A percentile compares a stretch with the other conserved stretches of the same genome.
Conservation (phyloP, 2,329 filamentous ascomycete species). For the Pezizomycotina sp. region DNA sequence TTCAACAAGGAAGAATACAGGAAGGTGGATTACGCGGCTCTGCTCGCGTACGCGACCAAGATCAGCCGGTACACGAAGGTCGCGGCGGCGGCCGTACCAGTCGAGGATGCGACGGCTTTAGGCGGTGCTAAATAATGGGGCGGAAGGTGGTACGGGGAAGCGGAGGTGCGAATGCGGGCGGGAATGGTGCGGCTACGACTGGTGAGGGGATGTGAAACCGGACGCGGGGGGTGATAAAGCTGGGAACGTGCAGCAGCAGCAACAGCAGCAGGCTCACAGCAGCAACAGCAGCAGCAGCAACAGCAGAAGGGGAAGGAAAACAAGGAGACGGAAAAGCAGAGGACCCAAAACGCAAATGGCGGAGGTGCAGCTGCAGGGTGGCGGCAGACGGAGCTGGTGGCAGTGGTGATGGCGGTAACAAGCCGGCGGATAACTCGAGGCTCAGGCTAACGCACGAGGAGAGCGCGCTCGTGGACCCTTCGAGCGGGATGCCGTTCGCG, state of each 20-base stretch:
- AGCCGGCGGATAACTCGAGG: constrained; percentile 13
- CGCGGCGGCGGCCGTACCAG: constrained; percentile 31
- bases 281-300: background rate
- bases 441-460: constrained; percentile 28
- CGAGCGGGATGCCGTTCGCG: constrained; percentile 43
- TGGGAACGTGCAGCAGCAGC: background rate
- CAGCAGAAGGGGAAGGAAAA: constrained; percentile 18
- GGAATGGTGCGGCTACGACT: constrained; percentile 1
- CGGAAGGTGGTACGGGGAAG: constrained; percentile 10
- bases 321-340: constrained; percentile 10
- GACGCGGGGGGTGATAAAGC: background rate
- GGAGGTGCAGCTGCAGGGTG: constrained; percentile 20
- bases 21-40: constrained; percentile 49
- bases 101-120: constrained; percentile 26
- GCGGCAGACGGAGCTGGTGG: constrained; percentile 14
- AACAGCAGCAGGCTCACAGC: background rate
- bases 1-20: no score
- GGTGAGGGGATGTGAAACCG: constrained; percentile 9
- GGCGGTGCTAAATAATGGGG: constrained; percentile 28
- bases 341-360: no score
- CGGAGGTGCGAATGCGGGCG: background rate
- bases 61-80: constrained; percentile 56
- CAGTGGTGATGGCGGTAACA: constrained; percentile 21
- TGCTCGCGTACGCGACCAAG: constrained; percentile 60
- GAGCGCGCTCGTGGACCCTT: constrained; percentile 36